A percentile compares a stretch with the other conserved stretches of the same genome.
Evolutionary conservation across 306 rosid genomes (phyloP).

Genomic region (Quercus alba): DNA sequence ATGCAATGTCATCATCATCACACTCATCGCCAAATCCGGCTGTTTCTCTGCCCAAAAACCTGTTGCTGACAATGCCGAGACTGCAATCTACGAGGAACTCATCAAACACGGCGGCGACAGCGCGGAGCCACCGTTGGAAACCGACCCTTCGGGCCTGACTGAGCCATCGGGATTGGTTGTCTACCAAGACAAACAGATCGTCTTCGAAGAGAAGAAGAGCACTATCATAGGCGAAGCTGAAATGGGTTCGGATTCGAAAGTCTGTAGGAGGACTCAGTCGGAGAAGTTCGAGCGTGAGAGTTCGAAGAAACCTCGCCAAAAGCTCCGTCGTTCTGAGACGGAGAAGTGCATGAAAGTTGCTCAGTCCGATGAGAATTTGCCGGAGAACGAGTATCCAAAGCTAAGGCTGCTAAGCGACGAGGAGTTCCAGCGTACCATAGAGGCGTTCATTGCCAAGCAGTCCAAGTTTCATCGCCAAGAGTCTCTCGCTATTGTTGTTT

Average conservation of each 20-base stretch:
- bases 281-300: constrained; percentile 28
- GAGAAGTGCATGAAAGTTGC: constrained; percentile 29
- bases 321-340: constrained; percentile 57
- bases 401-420: constrained; percentile 76
- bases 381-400: constrained; percentile 19
- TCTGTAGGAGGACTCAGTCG: constrained; percentile 38
- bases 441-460: constrained; percentile 75
- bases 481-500: constrained; percentile 43
- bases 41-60: neutral
- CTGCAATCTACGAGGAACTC: constrained; percentile 28
- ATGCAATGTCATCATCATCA: constrained; percentile 60
- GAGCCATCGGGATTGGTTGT: constrained; percentile 19
- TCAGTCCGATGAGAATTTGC: constrained; percentile 5
- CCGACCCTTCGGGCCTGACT: neutral
- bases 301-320: neutral
- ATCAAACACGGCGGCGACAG: constrained; percentile 3
- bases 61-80: neutral
- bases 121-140: neutral
- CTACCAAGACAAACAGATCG: constrained; percentile 52
- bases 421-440: constrained; percentile 72
- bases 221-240: neutral
- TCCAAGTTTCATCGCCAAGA: constrained; percentile 64
- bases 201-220: constrained; percentile 24
- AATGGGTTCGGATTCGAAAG: constrained; percentile 8
- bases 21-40: constrained; percentile 54